Conservation (phyloP, 768 basidiomycete genomes). For the Kwoniella bestiolae region DNA sequence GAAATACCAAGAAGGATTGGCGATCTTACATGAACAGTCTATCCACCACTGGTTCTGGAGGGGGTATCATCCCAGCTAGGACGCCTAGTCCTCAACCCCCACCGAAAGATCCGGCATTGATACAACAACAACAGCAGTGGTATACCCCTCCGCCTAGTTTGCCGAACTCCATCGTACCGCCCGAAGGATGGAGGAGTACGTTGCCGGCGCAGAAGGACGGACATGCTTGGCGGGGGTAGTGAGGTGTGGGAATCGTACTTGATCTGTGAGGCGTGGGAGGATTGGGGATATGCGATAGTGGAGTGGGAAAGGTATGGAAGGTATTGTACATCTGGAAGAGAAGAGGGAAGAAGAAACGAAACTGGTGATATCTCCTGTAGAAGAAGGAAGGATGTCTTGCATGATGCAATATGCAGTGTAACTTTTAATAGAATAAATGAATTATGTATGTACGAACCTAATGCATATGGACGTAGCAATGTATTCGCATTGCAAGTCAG, state of each 20-base stretch:
- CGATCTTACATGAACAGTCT: slow-evolving; percentile 44
- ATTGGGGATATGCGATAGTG: too few species aligned
- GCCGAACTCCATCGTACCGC: slow-evolving; percentile 44
- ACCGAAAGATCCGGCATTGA: slow-evolving; percentile 19
- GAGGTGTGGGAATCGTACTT: not conserved
- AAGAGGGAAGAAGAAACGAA: not conserved
- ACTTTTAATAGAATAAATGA: too few species aligned
- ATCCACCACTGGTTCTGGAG: slow-evolving; percentile 11
- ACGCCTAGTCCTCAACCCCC: slow-evolving; percentile 37
- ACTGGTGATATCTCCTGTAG: not conserved
- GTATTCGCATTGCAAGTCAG: too few species aligned
- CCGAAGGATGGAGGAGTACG: slow-evolving; percentile 48
- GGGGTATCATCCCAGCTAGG: slow-evolving; percentile 23
- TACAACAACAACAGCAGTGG: slow-evolving; percentile 31
- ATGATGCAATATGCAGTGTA: too few species aligned
- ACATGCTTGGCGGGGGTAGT: slow-evolving; percentile 42
- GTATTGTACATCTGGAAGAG: not conserved
- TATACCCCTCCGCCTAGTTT: slow-evolving; percentile 50
- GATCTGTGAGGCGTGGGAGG: too few species aligned
- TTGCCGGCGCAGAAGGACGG: slow-evolving; percentile 36
- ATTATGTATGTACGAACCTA: too few species aligned
- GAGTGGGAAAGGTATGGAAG: too few species aligned
- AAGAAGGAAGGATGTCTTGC: too few species aligned
- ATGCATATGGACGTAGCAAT: too few species aligned
- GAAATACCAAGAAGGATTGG: slow-evolving; percentile 35